Conservation (phyloP, 331 rosid species). For the Acacia pycnantha region DNA sequence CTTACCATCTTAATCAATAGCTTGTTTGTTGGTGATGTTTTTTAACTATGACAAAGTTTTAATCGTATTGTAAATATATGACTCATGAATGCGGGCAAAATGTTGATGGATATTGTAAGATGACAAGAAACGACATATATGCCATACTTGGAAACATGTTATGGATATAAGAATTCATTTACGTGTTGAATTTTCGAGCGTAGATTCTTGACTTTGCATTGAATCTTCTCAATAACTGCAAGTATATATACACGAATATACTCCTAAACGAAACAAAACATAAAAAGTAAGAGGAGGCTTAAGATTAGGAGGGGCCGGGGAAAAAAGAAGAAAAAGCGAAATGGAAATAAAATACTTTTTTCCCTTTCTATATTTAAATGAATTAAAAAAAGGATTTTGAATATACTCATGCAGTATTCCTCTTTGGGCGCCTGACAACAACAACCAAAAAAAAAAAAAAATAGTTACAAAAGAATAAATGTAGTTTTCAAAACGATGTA, state of each 20-base stretch:
- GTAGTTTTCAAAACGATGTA: no score
- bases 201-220: not conserved
- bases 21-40: no score
- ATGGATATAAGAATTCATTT: not conserved
- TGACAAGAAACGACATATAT: not conserved
- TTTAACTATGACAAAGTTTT: no score
- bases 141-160: no score
- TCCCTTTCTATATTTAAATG: no score
- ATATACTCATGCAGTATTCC: no score
- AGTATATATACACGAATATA: not conserved
- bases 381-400: no score
- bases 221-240: not conserved
- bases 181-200: not conserved
- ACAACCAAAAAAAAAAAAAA: rapidly evolving
- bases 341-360: no score
- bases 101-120: no score
- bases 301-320: not conserved
- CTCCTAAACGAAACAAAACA: not conserved
- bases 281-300: not conserved
- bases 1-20: rapidly evolving
- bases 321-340: no score
- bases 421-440: no score
- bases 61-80: not conserved
- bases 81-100: not conserved
- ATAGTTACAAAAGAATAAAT: no score